These are phyloP conservation scores for Pisolithus microcarpus DNA, from an alignment of 768 basidiomycete genomes.

Conservation along the genomic window DNA sequence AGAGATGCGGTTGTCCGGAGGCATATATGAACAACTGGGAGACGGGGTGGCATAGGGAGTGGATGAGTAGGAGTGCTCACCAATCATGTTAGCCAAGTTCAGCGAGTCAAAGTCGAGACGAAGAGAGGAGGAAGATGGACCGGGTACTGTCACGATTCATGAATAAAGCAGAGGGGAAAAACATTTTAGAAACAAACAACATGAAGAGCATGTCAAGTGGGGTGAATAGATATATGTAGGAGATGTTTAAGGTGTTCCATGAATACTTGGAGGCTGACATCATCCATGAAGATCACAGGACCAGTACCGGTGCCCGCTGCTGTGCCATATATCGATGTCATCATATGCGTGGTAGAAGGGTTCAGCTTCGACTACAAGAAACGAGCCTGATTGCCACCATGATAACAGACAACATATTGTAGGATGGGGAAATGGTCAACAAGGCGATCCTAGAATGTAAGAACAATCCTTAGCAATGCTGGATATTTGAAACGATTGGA, in stretches of 20 bases:
- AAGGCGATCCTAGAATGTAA: no score
- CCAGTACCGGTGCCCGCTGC: no score
- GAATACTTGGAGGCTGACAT: slow-evolving; percentile 95
- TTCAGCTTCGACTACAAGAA: slow-evolving; percentile 80
- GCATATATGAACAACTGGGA: slow-evolving; percentile 58
- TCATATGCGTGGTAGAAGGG: no score
- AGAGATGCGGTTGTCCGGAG: slow-evolving; percentile 60
- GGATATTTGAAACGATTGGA: no score
- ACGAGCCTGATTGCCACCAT: slow-evolving; percentile 93
- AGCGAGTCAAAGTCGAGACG: slow-evolving; percentile 58
- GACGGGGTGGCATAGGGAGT: slow-evolving; percentile 47
- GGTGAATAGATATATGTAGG: slow-evolving; percentile 37
- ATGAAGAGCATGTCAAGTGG: neutral
- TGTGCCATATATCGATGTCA: no score
- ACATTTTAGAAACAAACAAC: neutral
- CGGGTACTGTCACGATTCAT: slow-evolving; percentile 36
- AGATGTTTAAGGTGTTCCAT: slow-evolving; percentile 96
- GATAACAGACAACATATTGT: slow-evolving; percentile 83
- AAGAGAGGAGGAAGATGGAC: slow-evolving; percentile 45
- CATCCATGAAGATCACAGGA: slow-evolving; percentile 54
- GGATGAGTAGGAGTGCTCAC: slow-evolving; percentile 54
- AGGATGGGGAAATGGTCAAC: slow-evolving; percentile 82
- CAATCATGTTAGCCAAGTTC: slow-evolving; percentile 48
- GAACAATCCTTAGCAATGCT: slow-evolving; percentile 22
- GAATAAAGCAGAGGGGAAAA: neutral